phyloP scores from a whole-genome alignment of 108 stramenopile genomes.

The Nitzschia putrida region DNA sequence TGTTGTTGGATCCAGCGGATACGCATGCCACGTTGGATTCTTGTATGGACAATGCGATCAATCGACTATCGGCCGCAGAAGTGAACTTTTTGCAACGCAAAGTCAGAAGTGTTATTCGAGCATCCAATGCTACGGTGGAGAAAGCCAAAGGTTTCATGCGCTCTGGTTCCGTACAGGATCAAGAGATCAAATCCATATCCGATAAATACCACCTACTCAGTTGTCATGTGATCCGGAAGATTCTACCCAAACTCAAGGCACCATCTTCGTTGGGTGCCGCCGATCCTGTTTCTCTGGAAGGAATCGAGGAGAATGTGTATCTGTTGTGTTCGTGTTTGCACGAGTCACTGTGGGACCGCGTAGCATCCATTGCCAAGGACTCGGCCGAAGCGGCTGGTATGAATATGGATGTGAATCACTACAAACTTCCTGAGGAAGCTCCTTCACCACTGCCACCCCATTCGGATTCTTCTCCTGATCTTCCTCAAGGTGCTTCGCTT shows the following conservation, averaged over 20 bases:
- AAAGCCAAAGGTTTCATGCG: slow-evolving; percentile 5
- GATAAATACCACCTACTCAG: slow-evolving; percentile 41
- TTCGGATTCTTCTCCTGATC: slow-evolving; percentile 16
- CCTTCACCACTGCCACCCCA: slow-evolving; percentile 33
- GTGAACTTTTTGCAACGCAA: slow-evolving; percentile 52
- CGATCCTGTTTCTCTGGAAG: background rate
- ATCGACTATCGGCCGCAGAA: slow-evolving; percentile 40
- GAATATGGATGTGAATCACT: slow-evolving; percentile 71
- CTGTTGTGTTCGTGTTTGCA: slow-evolving; percentile 51
- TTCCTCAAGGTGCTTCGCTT: slow-evolving; percentile 59
- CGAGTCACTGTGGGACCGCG: slow-evolving; percentile 68
- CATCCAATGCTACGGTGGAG: slow-evolving; percentile 5
- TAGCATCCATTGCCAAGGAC: slow-evolving; percentile 52
- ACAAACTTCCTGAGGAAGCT: slow-evolving; percentile 7
- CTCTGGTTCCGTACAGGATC: slow-evolving; percentile 13
- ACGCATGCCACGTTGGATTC: slow-evolving; percentile 45
- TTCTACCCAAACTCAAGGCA: slow-evolving; percentile 22
- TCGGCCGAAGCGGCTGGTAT: slow-evolving; percentile 57
- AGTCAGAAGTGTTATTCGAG: slow-evolving; percentile 40
- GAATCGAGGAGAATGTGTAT: slow-evolving; percentile 30
- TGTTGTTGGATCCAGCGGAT: slow-evolving; percentile 59
- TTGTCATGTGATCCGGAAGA: slow-evolving; percentile 23
- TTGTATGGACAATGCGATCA: slow-evolving; percentile 34
- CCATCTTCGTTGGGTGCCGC: background rate
- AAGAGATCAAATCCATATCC: slow-evolving; percentile 28